Evolutionary conservation across 2,329 filamentous ascomycete species (phyloP), one percentile per base, ranked within the genome.

Genomic region (Colletotrichum falcatum): DNA sequence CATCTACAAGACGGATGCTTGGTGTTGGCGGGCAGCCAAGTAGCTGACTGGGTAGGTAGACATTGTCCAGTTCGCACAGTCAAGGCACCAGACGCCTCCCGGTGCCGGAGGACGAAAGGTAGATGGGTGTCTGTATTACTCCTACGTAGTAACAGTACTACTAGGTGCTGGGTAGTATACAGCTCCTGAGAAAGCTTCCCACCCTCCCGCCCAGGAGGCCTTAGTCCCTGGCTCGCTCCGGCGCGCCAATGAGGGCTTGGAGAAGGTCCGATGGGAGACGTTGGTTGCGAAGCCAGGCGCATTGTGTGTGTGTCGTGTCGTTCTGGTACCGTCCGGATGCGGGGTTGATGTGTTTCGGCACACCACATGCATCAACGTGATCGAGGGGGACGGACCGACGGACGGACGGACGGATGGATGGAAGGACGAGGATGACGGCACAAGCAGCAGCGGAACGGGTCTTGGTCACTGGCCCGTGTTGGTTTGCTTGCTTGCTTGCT

Each of bases 281-380:
- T 51, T 62, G 58, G 58, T 61, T 70, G 66, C 62, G 66, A 70
- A 44, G 56, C 48, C 63, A 70, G 66, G 58, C 58, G 67, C 64
- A 70, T 70, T 70, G 44, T 59, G 44, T 70, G 44, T 59, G 44
- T 67, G 64, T 70, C 56, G 64, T 64, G 67, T 70, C 64, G 64
- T 44, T 58, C 60, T 67, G 64, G 64, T 70, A 64, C 58, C 67
- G 64, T 70, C 58, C 67, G 64, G 58, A 70, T 70, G 64, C 67
- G 67, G 67, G 67, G 67, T 70, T 56, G 35, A 67, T 62, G 58
- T 53, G 64, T 62, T 70, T 58, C 58, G 58, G 56, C 67, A 70
- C 66, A 70, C 62, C 62, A 56, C 56, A 66, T 70, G 46, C 66
- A 66, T 61, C 63, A 70, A 53, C 67, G 64, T 70, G 67, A 66